Percentiles rank a stretch among this genome's conserved stretches.
Conservation (phyloP, 2,329 filamentous ascomycete species). For the Aureobasidium musti region DNA sequence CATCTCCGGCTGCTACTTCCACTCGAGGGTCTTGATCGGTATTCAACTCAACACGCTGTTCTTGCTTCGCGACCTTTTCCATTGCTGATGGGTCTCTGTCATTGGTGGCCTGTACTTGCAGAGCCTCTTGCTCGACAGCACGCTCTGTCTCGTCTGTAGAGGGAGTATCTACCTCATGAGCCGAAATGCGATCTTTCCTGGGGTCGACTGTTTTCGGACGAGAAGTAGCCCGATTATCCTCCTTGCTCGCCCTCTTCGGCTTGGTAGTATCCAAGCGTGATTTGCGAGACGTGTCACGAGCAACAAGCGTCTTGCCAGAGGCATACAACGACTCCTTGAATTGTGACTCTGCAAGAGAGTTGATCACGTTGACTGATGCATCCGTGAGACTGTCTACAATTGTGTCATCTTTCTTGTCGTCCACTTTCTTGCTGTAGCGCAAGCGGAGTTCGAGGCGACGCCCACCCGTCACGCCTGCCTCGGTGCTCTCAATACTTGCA, state of each 20-base stretch:
- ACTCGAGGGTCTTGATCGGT: neutral
- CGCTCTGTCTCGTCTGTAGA: neutral
- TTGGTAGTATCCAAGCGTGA: neutral
- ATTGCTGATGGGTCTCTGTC: neutral
- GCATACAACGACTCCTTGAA: neutral
- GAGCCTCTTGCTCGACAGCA: neutral
- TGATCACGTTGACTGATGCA: slow-evolving; percentile 1
- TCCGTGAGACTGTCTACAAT: neutral
- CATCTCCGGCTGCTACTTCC: neutral
- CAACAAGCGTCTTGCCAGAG: neutral
- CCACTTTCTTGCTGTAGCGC: neutral
- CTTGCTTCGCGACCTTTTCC: neutral
- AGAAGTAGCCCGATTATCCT: neutral
- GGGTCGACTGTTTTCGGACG: too few species aligned
- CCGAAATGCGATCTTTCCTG: neutral
- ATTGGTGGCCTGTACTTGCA: neutral
- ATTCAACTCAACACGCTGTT: neutral
- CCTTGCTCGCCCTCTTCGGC: neutral
- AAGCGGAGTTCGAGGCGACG: slow-evolving; percentile 24
- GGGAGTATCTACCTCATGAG: neutral
- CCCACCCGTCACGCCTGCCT: slow-evolving; percentile 29
- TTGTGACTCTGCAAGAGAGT: neutral
- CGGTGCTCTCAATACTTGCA: slow-evolving; percentile 1
- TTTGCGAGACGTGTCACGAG: neutral
- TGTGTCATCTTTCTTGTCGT: neutral